Conservation (phyloP, 2,329 filamentous ascomycete species). For the Aureobasidium mangrovei region DNA sequence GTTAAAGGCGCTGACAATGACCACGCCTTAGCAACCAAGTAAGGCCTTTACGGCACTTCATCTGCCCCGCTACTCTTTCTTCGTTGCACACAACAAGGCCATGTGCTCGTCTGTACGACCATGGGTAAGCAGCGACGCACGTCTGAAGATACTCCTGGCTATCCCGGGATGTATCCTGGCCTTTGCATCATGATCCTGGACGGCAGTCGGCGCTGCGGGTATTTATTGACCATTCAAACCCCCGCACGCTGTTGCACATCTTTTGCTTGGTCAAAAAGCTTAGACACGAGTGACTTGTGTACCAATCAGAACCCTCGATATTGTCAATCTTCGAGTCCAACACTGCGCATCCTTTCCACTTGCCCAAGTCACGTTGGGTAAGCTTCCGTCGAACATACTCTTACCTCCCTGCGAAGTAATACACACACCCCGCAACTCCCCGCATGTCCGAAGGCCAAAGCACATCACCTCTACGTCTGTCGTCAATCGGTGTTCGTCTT, state of each 20-base stretch:
- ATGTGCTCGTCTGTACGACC: neutral
- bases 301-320: neutral
- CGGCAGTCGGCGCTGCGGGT: neutral
- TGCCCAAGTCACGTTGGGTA: neutral
- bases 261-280: neutral
- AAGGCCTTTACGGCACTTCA: too few species aligned
- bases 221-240: neutral
- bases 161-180: neutral
- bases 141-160: neutral
- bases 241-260: neutral
- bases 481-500: neutral
- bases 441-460: constrained; percentile 2
- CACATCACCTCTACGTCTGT: neutral
- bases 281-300: neutral
- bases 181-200: neutral
- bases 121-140: neutral
- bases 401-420: neutral
- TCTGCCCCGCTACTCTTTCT: too few species aligned
- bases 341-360: neutral
- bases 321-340: neutral
- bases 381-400: neutral
- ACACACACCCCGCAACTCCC: neutral
- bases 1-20: too few species aligned
- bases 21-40: too few species aligned
- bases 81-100: too few species aligned